These are phyloP conservation scores for Paradendryphiella salina DNA, from an alignment of 2,329 filamentous ascomycete genomes.

Conservation along the genomic window DNA sequence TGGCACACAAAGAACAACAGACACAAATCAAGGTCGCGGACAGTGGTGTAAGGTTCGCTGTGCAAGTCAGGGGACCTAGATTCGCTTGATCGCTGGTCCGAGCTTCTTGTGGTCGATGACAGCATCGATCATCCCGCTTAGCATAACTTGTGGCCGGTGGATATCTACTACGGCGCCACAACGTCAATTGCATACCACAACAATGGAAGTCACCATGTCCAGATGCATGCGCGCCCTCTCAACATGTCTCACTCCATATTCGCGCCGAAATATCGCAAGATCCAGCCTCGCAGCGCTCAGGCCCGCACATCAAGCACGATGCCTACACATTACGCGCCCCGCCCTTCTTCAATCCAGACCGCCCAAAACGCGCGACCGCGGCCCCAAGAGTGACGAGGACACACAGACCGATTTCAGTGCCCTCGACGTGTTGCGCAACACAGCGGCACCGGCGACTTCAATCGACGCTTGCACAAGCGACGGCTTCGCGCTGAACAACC, in stretches of 20 bases:
- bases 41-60: too few relatives aligned
- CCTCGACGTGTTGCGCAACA: conserved; percentile 77
- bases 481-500: conserved; percentile 86
- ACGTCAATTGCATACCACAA: conserved; percentile 2
- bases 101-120: conserved; percentile 11
- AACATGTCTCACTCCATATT: conserved; percentile 2
- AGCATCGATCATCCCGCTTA: conserved; percentile 6
- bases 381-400: conserved; percentile 62
- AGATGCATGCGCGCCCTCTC: conserved; percentile 16
- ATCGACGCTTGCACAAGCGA: conserved; percentile 80
- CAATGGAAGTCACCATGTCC: conserved; percentile 25
- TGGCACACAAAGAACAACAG: too few relatives aligned
- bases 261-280: background rate
- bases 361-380: conserved; percentile 59
- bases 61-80: too few relatives aligned
- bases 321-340: conserved; percentile 28
- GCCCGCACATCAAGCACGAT: conserved; percentile 11
- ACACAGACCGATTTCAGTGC: conserved; percentile 72
- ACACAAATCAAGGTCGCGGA: too few relatives aligned
- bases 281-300: conserved; percentile 2
- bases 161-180: background rate
- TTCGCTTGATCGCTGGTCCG: background rate
- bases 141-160: background rate
- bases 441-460: conserved; percentile 75
- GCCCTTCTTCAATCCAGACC: conserved; percentile 34